Percentiles rank a stretch among this genome's conserved stretches.
phyloP scores from a whole-genome alignment of 1,139 yeast species.

The Candida sanyaensis region DNA sequence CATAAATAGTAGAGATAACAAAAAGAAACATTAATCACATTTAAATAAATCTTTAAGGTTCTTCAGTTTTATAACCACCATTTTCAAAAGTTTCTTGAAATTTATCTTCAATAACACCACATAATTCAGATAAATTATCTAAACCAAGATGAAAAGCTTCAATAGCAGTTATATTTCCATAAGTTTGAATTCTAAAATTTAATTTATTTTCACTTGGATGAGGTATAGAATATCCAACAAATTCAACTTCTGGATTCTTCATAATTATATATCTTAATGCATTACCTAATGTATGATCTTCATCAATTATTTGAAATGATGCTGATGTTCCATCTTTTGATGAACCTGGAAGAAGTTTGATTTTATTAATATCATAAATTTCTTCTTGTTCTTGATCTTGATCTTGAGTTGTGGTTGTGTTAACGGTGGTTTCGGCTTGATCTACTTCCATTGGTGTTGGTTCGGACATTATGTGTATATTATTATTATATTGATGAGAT shows the following conservation, averaged over 20 bases:
- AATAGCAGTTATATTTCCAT: constrained; percentile 83
- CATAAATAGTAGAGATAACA: no score
- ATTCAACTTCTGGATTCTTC: constrained; percentile 97
- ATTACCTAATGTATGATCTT: constrained; percentile 95
- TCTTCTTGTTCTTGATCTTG: constrained; percentile 30
- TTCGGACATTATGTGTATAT: constrained; percentile 8
- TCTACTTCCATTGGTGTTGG: constrained; percentile 8
- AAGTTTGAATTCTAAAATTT: constrained; percentile 92
- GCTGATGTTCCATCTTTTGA: constrained; percentile 95
- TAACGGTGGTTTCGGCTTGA: no score
- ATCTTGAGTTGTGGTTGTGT: not conserved
- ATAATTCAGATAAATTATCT: constrained; percentile 79
- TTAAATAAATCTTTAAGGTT: constrained; percentile 11
- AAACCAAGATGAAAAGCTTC: constrained; percentile 94
- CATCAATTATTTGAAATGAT: constrained; percentile 87
- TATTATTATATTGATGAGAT: not conserved
- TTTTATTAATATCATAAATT: constrained; percentile 52
- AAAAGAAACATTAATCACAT: no score
- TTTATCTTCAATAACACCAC: constrained; percentile 78
- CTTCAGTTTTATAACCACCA: constrained; percentile 49
- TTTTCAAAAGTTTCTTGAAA: constrained; percentile 66
- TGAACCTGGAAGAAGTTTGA: constrained; percentile 78
- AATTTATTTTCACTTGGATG: constrained; percentile 94
- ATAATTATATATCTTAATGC: constrained; percentile 90
- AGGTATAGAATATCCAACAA: constrained; percentile 98